Base-by-base conservation (phyloP, 352 stramenopile genomes). In the Blastocystis sp. region DNA sequence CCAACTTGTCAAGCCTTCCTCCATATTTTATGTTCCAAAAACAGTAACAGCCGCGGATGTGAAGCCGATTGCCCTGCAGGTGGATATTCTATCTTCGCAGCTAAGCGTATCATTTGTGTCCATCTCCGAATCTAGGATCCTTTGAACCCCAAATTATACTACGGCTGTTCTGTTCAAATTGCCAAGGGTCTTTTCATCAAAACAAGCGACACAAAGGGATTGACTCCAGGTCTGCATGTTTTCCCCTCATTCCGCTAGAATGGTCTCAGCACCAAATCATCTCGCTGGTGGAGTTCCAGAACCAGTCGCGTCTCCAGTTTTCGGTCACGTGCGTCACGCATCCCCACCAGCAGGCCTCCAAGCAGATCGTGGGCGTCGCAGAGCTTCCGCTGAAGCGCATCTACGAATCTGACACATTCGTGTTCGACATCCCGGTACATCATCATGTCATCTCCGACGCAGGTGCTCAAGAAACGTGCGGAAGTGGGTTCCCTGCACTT, bases 61-160 rank as follows among this genome's bases (percentile, higher is more conserved):
- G 34, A 63, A 63, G n/a, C 69, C 69, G 4, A 44, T 81, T 18
- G 69, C 69, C 42, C 44, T 63, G 9, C 42, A 81, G 8, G 63
- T 81, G n/a, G 69, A 81, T n/a, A 64, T 81, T 1, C 21, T 42
- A 4, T 81, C 69, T 6, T 21, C 69, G 18, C 24, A 16, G 2
- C 40, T 81, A 29, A 36, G 49, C 40, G 69, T 81, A 48, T 48
- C 7, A 27, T n/a, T n/a, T n/a, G n/a, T n/a, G n/a, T n/a, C n/a
- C n/a, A n/a, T n/a, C n/a, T n/a, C n/a, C n/a, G n/a, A n/a, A 44
- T 63, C 44, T 40, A 81, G n/a, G n/a, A 27, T 14, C 16, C 63
- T 3, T 48, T 81, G 36, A 29, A 81, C 69, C 61, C 61, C 44
- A 54, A 81, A 44, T 51, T 81, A 9, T 81, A 64, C 51, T 81